Conservation (phyloP, 108 stramenopile species). For the Seminavis robusta region DNA sequence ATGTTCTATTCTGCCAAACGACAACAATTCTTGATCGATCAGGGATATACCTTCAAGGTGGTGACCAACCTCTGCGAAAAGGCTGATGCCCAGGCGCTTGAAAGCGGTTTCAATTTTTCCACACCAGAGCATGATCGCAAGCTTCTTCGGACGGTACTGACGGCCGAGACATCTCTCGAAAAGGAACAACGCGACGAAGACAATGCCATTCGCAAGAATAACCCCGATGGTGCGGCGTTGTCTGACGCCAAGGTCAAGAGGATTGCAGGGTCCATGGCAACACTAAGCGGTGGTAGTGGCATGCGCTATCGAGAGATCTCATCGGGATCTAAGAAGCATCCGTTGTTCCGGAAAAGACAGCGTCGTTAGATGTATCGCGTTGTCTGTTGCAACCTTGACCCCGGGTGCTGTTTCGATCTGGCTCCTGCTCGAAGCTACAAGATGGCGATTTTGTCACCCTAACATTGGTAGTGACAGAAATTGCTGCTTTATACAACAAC, state of each 20-base stretch:
- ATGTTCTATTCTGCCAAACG: constrained; percentile 98
- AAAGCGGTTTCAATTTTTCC: constrained; percentile 64
- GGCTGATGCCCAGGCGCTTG: constrained; percentile 66
- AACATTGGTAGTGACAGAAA: too few species aligned
- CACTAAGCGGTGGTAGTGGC: constrained; percentile 73
- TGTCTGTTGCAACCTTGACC: too few species aligned
- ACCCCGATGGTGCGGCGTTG: constrained; percentile 77
- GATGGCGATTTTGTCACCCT: too few species aligned
- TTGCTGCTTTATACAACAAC: too few species aligned
- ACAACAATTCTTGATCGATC: constrained; percentile 98
- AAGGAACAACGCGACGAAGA: constrained; percentile 85
- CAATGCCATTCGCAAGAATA: constrained; percentile 87
- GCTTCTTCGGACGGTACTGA: constrained; percentile 67
- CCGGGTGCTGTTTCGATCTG: too few species aligned
- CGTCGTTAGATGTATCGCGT: constrained; percentile 26
- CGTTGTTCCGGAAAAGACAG: constrained; percentile 74
- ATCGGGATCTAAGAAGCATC: constrained; percentile 64
- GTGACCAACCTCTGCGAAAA: constrained; percentile 83
- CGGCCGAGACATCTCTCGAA: constrained; percentile 72
- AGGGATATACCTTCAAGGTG: constrained; percentile 99
- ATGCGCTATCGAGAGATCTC: constrained; percentile 64
- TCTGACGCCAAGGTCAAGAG: constrained; percentile 76
- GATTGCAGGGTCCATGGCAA: constrained; percentile 70
- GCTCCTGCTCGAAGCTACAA: too few species aligned
- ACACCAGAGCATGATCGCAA: constrained; percentile 74